Conservation (phyloP, 2,329 filamentous ascomycete species). For the Neonectria sp. region DNA sequence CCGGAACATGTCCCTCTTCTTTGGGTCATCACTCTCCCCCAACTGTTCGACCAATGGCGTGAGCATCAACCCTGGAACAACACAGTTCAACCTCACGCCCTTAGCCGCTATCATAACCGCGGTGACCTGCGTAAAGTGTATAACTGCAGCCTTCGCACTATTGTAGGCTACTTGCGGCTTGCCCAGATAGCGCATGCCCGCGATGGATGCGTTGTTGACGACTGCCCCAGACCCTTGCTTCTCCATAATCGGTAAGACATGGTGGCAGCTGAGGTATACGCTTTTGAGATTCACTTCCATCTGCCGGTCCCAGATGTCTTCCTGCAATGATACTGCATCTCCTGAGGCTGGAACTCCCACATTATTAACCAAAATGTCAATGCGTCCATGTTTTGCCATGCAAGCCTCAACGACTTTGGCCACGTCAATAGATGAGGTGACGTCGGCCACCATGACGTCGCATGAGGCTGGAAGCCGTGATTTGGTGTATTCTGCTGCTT, state of each 20-base stretch:
- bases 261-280: constrained; percentile 29
- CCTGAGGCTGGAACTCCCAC: constrained; percentile 1
- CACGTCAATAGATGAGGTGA: constrained; percentile 6
- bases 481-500: neutral
- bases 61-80: constrained; percentile 46
- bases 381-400: constrained; percentile 20
- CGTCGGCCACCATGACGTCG: neutral
- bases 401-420: constrained; percentile 9
- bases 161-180: constrained; percentile 65
- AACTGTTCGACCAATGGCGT: constrained; percentile 12
- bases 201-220: constrained; percentile 19
- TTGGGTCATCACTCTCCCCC: constrained; percentile 36
- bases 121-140: constrained; percentile 60
- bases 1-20: neutral
- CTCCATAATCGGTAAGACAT: constrained; percentile 31
- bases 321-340: neutral
- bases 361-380: constrained; percentile 24
- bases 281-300: constrained; percentile 29
- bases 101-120: constrained; percentile 61
- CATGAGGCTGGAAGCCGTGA: neutral
- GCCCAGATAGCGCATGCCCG: constrained; percentile 57
- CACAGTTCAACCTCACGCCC: constrained; percentile 63
- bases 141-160: constrained; percentile 61
- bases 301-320: constrained; percentile 22
- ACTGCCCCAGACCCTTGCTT: constrained; percentile 19